Evolutionary conservation across 2,329 filamentous ascomycete species (phyloP).

Genomic region (Huntiella decipiens): DNA sequence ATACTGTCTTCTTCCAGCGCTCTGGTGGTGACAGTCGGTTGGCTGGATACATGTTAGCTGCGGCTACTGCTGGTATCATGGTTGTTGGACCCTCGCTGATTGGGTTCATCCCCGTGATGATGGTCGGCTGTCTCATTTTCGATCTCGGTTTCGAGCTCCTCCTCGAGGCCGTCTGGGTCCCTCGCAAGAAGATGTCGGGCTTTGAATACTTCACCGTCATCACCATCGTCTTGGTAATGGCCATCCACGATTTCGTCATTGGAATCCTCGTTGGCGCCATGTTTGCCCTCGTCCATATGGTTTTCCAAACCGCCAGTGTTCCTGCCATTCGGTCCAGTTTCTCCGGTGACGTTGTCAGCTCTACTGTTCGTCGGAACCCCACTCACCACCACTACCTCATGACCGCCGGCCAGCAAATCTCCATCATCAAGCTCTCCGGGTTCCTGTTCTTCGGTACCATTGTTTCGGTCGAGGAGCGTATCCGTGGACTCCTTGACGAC

Average conservation of each 20-base stretch:
- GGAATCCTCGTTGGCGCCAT: conserved; percentile 86
- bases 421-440: conserved; percentile 76
- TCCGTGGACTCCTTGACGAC: conserved; percentile 65
- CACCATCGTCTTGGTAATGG: conserved; percentile 87
- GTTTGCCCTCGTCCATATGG: conserved; percentile 75
- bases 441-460: conserved; percentile 99
- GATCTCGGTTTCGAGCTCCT: conserved; percentile 84
- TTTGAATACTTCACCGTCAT: conserved; percentile 83
- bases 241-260: conserved; percentile 86
- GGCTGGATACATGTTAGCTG: conserved; percentile 69
- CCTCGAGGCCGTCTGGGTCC: conserved; percentile 71
- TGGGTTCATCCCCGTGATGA: conserved; percentile 89
- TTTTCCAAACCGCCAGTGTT: conserved; percentile 77
- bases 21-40: conserved; percentile 76
- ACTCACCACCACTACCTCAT: conserved; percentile 74
- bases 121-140: conserved; percentile 90
- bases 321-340: conserved; percentile 83
- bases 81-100: conserved; percentile 72
- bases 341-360: conserved; percentile 72
- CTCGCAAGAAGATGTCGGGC: conserved; percentile 68
- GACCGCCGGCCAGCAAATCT: conserved; percentile 71
- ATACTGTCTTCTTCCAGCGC: conserved; percentile 89
- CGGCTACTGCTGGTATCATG: conserved; percentile 64
- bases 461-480: conserved; percentile 79
- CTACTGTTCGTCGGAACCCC: conserved; percentile 79